These are phyloP conservation scores for Mortierella sp. DNA, from an alignment of 371 early-diverging fungal genomes.

Conservation along the genomic window DNA sequence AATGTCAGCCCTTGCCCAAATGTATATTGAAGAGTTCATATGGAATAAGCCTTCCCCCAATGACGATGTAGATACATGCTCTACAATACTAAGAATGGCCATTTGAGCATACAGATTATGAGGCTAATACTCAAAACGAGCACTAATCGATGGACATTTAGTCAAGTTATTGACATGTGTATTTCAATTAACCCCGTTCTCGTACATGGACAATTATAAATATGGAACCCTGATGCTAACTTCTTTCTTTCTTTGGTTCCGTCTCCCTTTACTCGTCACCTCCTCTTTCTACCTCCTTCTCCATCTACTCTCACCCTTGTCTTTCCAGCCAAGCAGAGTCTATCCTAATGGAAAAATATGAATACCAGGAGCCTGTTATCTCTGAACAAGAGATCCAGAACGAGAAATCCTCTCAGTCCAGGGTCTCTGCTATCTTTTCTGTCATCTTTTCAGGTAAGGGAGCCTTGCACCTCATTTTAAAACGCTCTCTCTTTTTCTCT, in stretches of 20 bases:
- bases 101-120: no score
- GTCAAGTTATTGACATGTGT: background rate
- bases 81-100: background rate
- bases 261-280: background rate
- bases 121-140: background rate
- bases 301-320: background rate
- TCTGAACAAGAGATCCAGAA: conserved; percentile 17
- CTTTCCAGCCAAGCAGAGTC: background rate
- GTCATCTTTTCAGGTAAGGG: conserved; percentile 58
- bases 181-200: background rate
- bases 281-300: background rate
- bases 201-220: background rate
- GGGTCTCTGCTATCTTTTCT: conserved; percentile 49
- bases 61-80: background rate
- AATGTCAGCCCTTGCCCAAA: background rate
- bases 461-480: background rate
- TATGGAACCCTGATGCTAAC: background rate
- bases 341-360: conserved; percentile 19
- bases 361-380: conserved; percentile 35
- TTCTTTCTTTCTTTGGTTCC: conserved; percentile 1
- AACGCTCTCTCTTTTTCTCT: background rate
- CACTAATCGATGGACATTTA: no score
- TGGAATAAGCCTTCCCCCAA: background rate
- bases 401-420: conserved; percentile 11
- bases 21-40: background rate